phyloP scores from a whole-genome alignment of 2,329 filamentous ascomycete genomes.

The Dothistroma pini region DNA sequence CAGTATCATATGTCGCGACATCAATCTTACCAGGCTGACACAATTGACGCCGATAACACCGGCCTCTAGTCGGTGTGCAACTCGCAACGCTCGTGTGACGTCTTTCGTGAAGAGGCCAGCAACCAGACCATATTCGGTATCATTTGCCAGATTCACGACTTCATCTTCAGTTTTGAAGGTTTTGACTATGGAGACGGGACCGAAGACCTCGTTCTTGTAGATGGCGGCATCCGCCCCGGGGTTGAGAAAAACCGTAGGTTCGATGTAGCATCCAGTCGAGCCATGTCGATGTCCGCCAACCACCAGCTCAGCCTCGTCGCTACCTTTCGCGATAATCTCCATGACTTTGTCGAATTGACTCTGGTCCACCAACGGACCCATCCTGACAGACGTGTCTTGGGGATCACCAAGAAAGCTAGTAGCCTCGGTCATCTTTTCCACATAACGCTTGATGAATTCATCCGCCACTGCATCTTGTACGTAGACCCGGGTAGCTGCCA shows the following conservation, averaged over 20 bases:
- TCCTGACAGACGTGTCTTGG: constrained; percentile 39
- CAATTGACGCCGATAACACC: constrained; percentile 41
- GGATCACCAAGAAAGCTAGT: constrained; percentile 38
- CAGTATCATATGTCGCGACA: neutral
- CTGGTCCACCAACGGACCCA: constrained; percentile 56
- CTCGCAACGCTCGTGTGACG: constrained; percentile 37
- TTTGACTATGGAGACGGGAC: constrained; percentile 38
- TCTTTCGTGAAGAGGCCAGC: constrained; percentile 38
- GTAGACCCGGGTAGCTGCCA: constrained; percentile 53
- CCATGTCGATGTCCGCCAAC: constrained; percentile 17
- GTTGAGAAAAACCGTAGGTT: constrained; percentile 46
- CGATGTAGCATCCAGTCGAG: constrained; percentile 40
- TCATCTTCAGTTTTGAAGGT: constrained; percentile 37
- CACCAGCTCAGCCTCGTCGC: constrained; percentile 18
- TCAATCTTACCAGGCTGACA: constrained; percentile 10
- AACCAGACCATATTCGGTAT: constrained; percentile 39
- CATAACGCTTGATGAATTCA: constrained; percentile 38
- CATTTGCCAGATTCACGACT: constrained; percentile 37
- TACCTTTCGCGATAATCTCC: constrained; percentile 10
- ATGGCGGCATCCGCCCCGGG: constrained; percentile 37
- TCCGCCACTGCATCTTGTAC: constrained; percentile 53
- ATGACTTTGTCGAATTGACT: constrained; percentile 53
- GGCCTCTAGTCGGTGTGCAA: constrained; percentile 39
- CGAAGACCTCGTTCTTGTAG: constrained; percentile 37
- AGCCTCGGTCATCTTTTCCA: constrained; percentile 43